Evolutionary conservation across 148 eudicot genomes (phyloP), one percentile per base, ranked within the genome.

Genomic region (Nyssa sinensis): DNA sequence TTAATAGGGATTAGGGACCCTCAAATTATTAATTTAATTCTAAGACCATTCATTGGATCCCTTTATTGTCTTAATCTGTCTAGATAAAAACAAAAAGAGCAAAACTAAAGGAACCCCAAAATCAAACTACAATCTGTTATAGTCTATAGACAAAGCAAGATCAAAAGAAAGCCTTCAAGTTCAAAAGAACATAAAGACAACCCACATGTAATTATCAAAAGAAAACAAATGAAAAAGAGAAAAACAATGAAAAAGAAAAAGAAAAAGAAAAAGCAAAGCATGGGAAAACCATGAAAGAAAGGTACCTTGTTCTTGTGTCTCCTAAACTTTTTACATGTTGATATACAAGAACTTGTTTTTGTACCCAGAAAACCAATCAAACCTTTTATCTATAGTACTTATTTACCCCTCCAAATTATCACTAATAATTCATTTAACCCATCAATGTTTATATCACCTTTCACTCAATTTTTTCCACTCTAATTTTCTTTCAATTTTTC

Each of bases 291-390:
- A 47, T 62, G 53, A 59, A 44, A 73, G 69, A 28, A 80, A 72
- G 71, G 41, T 47, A 51, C 66, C 69, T 75, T 80, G 73, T 66
- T 75, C 72, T 59, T 68, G 21, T 80, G 83, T 61, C 69, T 73
- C 76, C 80, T 64, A 39, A 31, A 44, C 29, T 23, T 64, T 74
- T 64, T 58, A 59, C 75, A 75, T 30, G 28, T 66, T 75, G 71
- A 65, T 41, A 55, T 66, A 28, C 29, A 7, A 32, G n/a, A n/a
- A n/a, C n/a, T n/a, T n/a, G n/a, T n/a, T n/a, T n/a, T n/a, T n/a
- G n/a, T 41, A 53, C 23, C 33, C 49, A 60, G 59, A 53, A 25
- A 4, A 14, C 62, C 21, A 17, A 31, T 0, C n/a, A n/a, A n/a
- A n/a, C n/a, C n/a, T n/a, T n/a, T n/a, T n/a, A n/a, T n/a, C n/a